Conservation (phyloP, 495 filamentous ascomycete species). For the Achaetomiella virescens region DNA sequence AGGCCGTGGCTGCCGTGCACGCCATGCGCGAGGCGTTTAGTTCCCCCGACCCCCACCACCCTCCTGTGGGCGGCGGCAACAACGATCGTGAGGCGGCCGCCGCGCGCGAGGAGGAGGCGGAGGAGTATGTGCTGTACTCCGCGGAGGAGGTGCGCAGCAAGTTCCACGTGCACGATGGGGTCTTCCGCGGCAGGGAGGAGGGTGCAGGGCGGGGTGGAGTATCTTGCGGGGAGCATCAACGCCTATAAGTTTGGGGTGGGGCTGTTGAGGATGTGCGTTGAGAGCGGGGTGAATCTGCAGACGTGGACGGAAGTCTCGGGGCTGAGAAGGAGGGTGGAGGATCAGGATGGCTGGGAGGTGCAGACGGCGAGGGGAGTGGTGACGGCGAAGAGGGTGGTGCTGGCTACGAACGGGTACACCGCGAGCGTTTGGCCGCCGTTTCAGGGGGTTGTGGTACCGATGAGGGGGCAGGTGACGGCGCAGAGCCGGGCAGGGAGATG, state of each 20-base stretch:
- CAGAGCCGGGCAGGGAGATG: conserved; percentile 47
- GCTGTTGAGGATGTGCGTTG: conserved; percentile 48
- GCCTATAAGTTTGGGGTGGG: conserved; percentile 60
- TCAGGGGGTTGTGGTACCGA: conserved; percentile 56
- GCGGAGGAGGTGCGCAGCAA: conserved; percentile 40
- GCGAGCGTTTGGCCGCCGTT: conserved; percentile 51
- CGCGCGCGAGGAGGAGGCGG: neutral
- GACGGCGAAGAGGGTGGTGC: conserved; percentile 48
- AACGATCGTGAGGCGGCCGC: no score
- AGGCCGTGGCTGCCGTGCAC: conserved; percentile 35
- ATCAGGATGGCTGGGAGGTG: conserved; percentile 37
- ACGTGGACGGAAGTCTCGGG: conserved; percentile 48
- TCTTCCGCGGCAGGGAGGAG: conserved; percentile 23
- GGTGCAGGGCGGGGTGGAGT: conserved; percentile 49
- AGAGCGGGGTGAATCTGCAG: conserved; percentile 53
- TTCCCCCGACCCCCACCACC: no score
- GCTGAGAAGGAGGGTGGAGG: neutral
- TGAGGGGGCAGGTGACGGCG: conserved; percentile 62
- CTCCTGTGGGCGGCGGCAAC: neutral
- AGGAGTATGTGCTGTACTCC: conserved; percentile 39
- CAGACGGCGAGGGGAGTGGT: conserved; percentile 51
- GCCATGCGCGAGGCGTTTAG: conserved; percentile 41
- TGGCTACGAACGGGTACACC: conserved; percentile 72
- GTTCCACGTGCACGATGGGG: conserved; percentile 37
- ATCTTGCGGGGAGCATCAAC: conserved; percentile 57